A percentile compares a stretch with the other conserved stretches of the same genome.
Conservation (phyloP, 768 basidiomycete species). For the Kwoniella mangroviensis region DNA sequence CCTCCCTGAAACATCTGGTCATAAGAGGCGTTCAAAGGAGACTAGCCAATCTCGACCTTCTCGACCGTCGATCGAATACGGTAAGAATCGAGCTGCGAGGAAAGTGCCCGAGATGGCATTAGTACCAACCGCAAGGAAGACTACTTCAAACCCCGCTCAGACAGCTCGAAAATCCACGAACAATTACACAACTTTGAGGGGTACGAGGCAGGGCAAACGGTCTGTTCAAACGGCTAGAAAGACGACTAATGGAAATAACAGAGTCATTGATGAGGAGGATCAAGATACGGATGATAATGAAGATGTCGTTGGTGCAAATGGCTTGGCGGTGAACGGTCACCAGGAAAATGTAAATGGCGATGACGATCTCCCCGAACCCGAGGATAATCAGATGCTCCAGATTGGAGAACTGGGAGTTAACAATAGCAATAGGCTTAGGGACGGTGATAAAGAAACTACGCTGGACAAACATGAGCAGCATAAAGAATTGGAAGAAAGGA, state of each 20-base stretch:
- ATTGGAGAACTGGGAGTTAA: too few species aligned
- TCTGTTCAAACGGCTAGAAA: background rate
- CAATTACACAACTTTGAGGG: too few species aligned
- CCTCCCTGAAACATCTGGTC: too few species aligned
- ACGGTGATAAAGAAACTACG: too few species aligned
- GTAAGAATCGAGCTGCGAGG: background rate
- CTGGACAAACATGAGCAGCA: too few species aligned
- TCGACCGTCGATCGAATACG: background rate
- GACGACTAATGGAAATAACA: background rate
- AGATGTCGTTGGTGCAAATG: background rate
- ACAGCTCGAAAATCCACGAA: background rate
- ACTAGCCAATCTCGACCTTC: background rate
- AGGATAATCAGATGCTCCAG: background rate
- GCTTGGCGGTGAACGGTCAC: background rate
- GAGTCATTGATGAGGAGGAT: background rate
- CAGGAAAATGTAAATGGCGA: background rate
- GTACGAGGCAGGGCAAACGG: too few species aligned
- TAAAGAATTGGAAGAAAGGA: background rate
- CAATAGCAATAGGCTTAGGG: too few species aligned
- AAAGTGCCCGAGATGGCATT: background rate
- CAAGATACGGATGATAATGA: background rate
- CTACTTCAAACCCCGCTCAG: background rate
- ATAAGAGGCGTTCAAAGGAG: background rate
- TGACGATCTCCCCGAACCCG: constrained; percentile 6
- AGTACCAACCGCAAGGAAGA: background rate